phyloP scores from a whole-genome alignment of 2,329 filamentous ascomycete genomes.

The Epicoccum sorghinum region DNA sequence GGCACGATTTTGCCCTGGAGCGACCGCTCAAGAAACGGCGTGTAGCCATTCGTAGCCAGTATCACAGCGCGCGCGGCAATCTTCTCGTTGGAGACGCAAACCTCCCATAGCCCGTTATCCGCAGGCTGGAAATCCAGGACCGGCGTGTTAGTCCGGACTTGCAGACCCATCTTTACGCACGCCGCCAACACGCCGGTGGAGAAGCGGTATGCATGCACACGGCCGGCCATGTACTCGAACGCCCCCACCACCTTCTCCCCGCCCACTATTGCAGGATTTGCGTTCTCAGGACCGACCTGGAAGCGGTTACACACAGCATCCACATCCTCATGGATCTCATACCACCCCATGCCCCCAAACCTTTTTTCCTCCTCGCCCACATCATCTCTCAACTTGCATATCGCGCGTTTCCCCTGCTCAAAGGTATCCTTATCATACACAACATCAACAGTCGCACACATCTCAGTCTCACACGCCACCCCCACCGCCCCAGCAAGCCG shows the following conservation, averaged over 20 bases:
- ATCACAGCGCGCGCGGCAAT: constrained; percentile 29
- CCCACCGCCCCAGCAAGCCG: constrained; percentile 56
- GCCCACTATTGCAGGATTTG: constrained; percentile 20
- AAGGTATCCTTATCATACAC: constrained; percentile 56
- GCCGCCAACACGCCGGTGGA: constrained; percentile 32
- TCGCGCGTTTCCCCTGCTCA: constrained; percentile 32
- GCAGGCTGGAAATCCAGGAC: constrained; percentile 26
- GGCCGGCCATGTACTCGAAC: constrained; percentile 42
- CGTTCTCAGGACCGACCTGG: constrained; percentile 23
- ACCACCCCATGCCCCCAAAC: constrained; percentile 36
- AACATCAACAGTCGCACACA: constrained; percentile 63
- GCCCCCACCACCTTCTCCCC: constrained; percentile 34
- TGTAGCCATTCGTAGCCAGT: constrained; percentile 47
- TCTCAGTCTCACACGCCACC: constrained; percentile 53
- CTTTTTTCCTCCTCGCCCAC: constrained; percentile 30
- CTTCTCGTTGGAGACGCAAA: constrained; percentile 25
- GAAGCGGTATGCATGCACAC: constrained; percentile 43
- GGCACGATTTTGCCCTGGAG: constrained; percentile 52
- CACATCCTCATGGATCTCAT: constrained; percentile 26
- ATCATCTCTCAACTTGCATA: constrained; percentile 31
- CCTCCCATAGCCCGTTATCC: constrained; percentile 17
- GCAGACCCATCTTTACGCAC: constrained; percentile 36
- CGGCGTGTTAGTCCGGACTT: constrained; percentile 37
- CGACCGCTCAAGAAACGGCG: constrained; percentile 31
- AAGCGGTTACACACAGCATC: constrained; percentile 26